Conservation (phyloP, 2,329 filamentous ascomycete species). For the Lachnellula occidentalis region DNA sequence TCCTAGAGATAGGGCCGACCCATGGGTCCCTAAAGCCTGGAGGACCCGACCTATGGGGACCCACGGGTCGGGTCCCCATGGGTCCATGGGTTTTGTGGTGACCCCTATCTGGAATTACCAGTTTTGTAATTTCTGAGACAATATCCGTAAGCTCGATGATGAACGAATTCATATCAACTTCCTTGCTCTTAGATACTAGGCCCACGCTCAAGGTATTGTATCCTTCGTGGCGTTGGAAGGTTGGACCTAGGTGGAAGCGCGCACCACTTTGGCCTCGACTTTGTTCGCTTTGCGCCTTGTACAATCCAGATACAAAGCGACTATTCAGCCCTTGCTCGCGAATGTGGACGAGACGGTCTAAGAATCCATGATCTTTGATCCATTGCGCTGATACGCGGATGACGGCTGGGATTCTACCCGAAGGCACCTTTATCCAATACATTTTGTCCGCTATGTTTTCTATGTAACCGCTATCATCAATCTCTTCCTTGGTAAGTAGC, state of each 20-base stretch:
- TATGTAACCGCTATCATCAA: background rate
- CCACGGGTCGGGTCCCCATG: too few relatives aligned
- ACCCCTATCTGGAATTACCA: background rate
- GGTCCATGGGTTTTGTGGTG: too few relatives aligned
- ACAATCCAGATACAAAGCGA: background rate
- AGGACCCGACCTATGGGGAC: too few relatives aligned
- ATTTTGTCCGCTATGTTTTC: conserved; percentile 1
- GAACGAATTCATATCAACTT: background rate
- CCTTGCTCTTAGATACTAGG: background rate
- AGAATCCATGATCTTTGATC: background rate
- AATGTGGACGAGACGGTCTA: background rate
- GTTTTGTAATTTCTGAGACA: background rate
- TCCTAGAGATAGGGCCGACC: too few relatives aligned
- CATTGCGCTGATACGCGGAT: background rate
- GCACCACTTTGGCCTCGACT: background rate
- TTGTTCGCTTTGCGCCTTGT: background rate
- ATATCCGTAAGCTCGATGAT: conserved; percentile 3
- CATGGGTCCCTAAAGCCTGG: too few relatives aligned
- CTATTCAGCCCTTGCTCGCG: background rate
- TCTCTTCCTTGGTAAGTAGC: background rate
- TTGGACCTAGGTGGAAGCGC: background rate
- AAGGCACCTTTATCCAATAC: background rate
- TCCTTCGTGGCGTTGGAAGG: background rate
- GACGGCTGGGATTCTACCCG: background rate
- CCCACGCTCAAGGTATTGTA: background rate